Percentiles rank a stretch among this genome's conserved stretches.
phyloP scores from a whole-genome alignment of 306 rosid genomes.

The Rubus parviflorus region DNA sequence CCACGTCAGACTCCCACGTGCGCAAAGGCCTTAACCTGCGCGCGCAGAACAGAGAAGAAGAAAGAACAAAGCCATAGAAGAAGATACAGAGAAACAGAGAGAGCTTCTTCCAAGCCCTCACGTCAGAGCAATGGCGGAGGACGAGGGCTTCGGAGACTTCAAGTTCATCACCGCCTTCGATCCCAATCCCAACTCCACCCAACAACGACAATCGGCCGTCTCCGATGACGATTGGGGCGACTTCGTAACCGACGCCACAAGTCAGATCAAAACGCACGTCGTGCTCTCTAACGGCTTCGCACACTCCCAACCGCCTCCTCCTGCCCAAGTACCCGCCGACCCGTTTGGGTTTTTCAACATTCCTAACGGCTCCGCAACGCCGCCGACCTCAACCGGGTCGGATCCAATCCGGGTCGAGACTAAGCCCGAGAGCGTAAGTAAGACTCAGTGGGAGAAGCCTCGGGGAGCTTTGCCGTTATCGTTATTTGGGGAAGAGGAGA shows the following conservation, averaged over 20 bases:
- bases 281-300: conserved; percentile 26
- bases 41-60: neutral
- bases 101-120: conserved; percentile 20
- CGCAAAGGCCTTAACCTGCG: neutral
- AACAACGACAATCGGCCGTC: conserved; percentile 16
- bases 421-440: conserved; percentile 10
- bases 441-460: conserved; percentile 44
- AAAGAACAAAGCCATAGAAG: conserved; percentile 9
- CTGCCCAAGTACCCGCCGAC: conserved; percentile 27
- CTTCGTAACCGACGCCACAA: conserved; percentile 51
- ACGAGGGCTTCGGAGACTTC: conserved; percentile 78
- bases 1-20: conserved; percentile 21
- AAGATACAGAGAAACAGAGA: neutral
- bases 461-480: conserved; percentile 88
- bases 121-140: conserved; percentile 59
- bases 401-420: conserved; percentile 12
- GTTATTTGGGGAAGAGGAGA: conserved; percentile 71
- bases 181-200: conserved; percentile 20
- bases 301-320: conserved; percentile 13
- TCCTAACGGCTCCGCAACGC: neutral
- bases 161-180: conserved; percentile 41
- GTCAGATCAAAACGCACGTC: conserved; percentile 40
- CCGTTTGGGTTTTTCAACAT: conserved; percentile 19
- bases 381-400: neutral
- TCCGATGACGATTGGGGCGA: conserved; percentile 59